Percentiles rank a stretch among this genome's conserved stretches.
Conservation (phyloP, 1,139 yeast species). For the Scheffersomyces segobiensis region DNA sequence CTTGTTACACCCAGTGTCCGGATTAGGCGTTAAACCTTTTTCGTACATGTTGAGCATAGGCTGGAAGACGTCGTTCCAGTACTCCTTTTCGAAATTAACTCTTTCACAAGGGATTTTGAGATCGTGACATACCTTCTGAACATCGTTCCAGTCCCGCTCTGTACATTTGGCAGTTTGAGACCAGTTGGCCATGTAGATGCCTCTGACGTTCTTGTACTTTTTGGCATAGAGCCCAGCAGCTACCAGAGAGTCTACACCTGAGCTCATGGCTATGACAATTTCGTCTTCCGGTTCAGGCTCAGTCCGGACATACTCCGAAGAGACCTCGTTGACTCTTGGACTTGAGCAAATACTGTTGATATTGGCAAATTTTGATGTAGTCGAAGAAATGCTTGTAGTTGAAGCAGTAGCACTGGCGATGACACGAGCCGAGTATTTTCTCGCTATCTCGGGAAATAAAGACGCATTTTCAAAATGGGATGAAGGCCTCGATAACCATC, state of each 20-base stretch:
- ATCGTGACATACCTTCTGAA: slow-evolving; percentile 59
- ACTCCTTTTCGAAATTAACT: slow-evolving; percentile 84
- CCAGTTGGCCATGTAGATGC: slow-evolving; percentile 96
- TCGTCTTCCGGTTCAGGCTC: slow-evolving; percentile 55
- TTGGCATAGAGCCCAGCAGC: slow-evolving; percentile 72
- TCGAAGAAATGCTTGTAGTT: background rate
- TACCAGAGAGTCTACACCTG: slow-evolving; percentile 95
- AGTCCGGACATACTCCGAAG: slow-evolving; percentile 27
- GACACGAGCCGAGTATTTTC: background rate
- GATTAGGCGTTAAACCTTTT: slow-evolving; percentile 86
- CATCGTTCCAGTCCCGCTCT: slow-evolving; percentile 89
- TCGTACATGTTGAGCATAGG: slow-evolving; percentile 83
- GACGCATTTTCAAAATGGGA: background rate
- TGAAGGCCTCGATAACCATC: background rate
- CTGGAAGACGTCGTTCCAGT: slow-evolving; percentile 88
- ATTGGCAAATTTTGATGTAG: background rate
- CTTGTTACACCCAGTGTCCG: slow-evolving; percentile 86
- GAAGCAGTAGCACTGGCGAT: background rate
- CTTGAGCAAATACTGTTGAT: background rate
- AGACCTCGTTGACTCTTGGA: slow-evolving; percentile 6
- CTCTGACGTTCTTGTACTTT: slow-evolving; percentile 58
- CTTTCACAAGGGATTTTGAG: slow-evolving; percentile 70
- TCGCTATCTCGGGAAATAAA: background rate
- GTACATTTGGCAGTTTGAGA: slow-evolving; percentile 67
- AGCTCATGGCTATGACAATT: slow-evolving; percentile 87